phyloP scores from a whole-genome alignment of 2,329 filamentous ascomycete genomes.

The Fusarium continuum region DNA sequence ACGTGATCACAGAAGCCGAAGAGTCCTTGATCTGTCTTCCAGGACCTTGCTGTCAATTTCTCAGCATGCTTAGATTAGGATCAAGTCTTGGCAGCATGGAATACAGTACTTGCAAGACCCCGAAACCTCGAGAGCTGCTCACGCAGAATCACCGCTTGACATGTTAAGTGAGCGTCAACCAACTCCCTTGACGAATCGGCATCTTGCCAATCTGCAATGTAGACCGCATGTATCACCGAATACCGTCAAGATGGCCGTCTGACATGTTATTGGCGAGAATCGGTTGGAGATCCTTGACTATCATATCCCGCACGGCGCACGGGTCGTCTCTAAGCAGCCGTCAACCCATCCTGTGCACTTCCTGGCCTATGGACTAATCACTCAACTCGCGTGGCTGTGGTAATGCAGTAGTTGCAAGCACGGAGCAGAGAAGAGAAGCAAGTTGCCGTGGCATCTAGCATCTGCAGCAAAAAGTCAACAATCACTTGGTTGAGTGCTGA shows the following conservation, averaged over 20 bases:
- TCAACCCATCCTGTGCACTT: conserved; percentile 13
- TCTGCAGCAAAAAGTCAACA: conserved; percentile 12
- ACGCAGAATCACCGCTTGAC: neutral
- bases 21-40: neutral
- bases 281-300: conserved; percentile 17
- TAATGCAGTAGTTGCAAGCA: conserved; percentile 24
- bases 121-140: neutral
- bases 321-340: conserved; percentile 28
- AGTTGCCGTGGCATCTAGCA: conserved; percentile 22
- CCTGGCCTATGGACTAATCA: conserved; percentile 12
- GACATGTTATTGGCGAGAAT: conserved; percentile 23
- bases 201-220: neutral
- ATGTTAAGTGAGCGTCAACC: neutral
- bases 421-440: conserved; percentile 16
- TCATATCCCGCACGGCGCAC: neutral
- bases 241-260: conserved; percentile 11
- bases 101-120: too few relatives aligned
- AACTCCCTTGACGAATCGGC: neutral
- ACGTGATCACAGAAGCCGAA: neutral
- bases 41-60: neutral
- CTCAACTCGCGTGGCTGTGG: conserved; percentile 27
- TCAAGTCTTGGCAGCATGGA: too few relatives aligned
- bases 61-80: neutral
- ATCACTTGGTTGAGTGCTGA: neutral
- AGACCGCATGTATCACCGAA: conserved; percentile 3